Percentiles rank a stretch among this genome's conserved stretches.
Evolutionary conservation across 768 basidiomycete genomes (phyloP).

Genomic region (Podaxis mareebaensis): DNA sequence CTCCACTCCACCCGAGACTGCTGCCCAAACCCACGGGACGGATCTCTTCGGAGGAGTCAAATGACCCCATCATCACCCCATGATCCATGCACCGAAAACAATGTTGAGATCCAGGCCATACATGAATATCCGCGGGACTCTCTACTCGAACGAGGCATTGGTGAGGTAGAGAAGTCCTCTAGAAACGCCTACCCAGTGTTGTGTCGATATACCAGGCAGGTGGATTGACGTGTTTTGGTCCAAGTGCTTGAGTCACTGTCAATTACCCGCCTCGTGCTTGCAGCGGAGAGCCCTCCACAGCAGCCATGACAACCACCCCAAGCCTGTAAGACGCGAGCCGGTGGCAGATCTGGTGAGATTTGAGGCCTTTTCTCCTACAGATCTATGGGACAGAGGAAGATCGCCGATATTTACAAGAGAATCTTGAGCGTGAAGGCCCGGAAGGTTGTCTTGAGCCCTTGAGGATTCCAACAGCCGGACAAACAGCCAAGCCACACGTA

Average conservation of each 20-base stretch:
- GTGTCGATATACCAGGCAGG: background rate
- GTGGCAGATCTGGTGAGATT: conserved; percentile 1
- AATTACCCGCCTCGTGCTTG: background rate
- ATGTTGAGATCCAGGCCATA: background rate
- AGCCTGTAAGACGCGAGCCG: background rate
- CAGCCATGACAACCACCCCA: background rate
- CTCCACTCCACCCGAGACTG: background rate
- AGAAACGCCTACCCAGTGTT: background rate
- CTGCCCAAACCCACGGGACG: conserved; percentile 3
- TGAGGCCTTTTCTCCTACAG: background rate
- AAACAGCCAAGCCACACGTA: background rate
- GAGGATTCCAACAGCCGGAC: background rate
- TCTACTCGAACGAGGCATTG: background rate
- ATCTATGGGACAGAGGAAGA: background rate
- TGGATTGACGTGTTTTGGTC: background rate
- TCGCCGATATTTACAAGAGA: background rate
- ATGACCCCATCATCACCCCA: background rate
- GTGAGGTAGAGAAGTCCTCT: background rate
- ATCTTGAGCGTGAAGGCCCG: background rate
- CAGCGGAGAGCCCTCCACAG: background rate
- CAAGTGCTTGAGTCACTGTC: conserved; percentile 6
- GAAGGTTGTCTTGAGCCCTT: background rate
- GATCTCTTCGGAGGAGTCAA: conserved; percentile 4
- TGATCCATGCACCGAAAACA: background rate
- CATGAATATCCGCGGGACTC: conserved; percentile 4